These are phyloP conservation scores for Termitomyces sp. DNA, from an alignment of 768 basidiomycete genomes.

Conservation along the genomic window DNA sequence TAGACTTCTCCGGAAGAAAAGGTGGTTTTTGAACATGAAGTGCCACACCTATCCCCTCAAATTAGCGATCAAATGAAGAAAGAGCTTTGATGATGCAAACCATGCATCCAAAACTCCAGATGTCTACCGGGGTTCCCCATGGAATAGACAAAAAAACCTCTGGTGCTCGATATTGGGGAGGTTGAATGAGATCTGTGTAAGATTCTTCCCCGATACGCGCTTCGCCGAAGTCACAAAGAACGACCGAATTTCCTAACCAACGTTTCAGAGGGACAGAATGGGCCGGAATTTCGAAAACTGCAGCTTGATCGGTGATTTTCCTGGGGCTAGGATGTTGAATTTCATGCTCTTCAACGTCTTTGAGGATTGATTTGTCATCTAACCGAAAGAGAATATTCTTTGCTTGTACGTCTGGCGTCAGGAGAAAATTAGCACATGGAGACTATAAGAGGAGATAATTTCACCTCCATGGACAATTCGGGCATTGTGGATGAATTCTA, in stretches of 20 bases:
- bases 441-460: background rate
- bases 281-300: background rate
- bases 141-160: background rate
- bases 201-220: background rate
- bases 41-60: background rate
- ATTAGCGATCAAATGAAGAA: background rate
- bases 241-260: background rate
- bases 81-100: background rate
- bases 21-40: background rate
- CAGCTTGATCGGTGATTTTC: background rate
- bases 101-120: background rate
- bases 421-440: background rate
- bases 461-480: background rate
- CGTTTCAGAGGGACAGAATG: background rate
- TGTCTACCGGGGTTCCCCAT: background rate
- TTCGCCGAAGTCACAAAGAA: slow-evolving; percentile 2
- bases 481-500: background rate
- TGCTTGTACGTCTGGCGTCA: background rate
- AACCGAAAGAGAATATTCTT: background rate
- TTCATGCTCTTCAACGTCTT: background rate
- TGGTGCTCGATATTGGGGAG: background rate
- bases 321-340: background rate
- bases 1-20: background rate
- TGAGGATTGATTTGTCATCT: background rate
- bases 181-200: background rate